Evolutionary conservation across 768 basidiomycete genomes (phyloP).

Genomic region (Boletus vinaceobasis): DNA sequence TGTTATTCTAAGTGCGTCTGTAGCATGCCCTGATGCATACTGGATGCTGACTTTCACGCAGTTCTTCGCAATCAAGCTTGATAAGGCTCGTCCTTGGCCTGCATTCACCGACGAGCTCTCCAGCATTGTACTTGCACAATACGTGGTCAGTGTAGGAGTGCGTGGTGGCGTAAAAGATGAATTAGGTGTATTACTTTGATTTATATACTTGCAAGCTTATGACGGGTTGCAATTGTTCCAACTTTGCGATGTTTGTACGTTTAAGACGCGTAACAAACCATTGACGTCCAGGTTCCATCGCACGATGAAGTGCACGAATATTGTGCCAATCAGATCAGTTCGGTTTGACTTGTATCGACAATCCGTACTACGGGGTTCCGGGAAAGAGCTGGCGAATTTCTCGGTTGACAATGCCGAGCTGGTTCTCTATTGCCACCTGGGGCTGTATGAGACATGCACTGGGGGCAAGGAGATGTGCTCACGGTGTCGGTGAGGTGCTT

Average conservation of each 20-base stretch:
- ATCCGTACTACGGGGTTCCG: not conserved
- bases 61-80: conserved; percentile 76
- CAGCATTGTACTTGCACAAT: not conserved
- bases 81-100: not conserved
- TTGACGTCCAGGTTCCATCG: not conserved
- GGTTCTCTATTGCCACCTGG: conserved; percentile 61
- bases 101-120: not conserved
- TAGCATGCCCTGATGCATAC: conserved; percentile 10
- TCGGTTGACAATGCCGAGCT: conserved; percentile 50
- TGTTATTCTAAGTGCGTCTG: conserved; percentile 85
- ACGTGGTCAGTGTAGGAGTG: not conserved
- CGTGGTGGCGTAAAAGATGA: not conserved
- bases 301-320: not conserved
- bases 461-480: conserved; percentile 2
- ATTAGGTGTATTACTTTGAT: not conserved
- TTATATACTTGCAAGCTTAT: not conserved
- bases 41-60: conserved; percentile 39
- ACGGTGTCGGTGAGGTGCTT: conserved; percentile 57
- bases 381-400: conserved; percentile 61
- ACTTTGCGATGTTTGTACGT: not conserved
- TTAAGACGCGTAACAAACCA: not conserved
- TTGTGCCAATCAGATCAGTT: not conserved
- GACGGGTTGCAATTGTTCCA: not conserved
- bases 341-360: not conserved
- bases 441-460: conserved; percentile 10